Base-by-base conservation (phyloP, 768 basidiomycete species). In the Amanita polypyramis region DNA sequence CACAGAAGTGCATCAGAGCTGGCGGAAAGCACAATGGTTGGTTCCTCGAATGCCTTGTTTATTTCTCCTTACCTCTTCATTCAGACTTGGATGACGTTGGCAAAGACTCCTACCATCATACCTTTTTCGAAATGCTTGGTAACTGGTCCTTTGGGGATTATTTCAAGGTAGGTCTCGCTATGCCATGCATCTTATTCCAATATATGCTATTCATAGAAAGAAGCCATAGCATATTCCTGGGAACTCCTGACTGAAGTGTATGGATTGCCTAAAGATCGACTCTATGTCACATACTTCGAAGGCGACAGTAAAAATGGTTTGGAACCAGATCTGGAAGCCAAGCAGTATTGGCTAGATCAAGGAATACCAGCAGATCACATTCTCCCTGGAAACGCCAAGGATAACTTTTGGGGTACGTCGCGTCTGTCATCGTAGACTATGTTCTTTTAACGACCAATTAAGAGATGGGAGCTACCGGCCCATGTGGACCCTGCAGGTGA, bases 101-200 rank as follows among this genome's bases (percentile, higher is more conserved):
- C 33, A 95, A 93, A 66, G 96, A 97, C 62, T 94, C 92, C 2
- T 97, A 97, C 64, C 95, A 97, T 59, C 88, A 95, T 60, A 96
- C 91, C 1, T 94, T 95, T 69, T 99, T 99, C 60, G 96, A 99
- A 68, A 99, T 99, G 96, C 68, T 99, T 53, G 96, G 96, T 33
- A 99, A 99, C 65, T 99, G 96, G 96, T 97, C 94, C 3, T 99
- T 98, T 56, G 96, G 96, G 0, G 94, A 99, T 65, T 99, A 99
- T 71, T 99, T 99, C 81, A 99, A 99, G 80, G 94, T 80, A 12
- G 19, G 43, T n/a, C 17, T 33, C 5, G 2, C 15, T 44, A 38
- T 63, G 57, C 36, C 33, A 32, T 48, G 21, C 34, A 37, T 17
- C n/a, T n/a, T 52, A 20, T 11, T 38, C 38, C 30, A 29, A 34